Percentiles rank a stretch among this genome's conserved stretches.
These are phyloP conservation scores for Ilyonectria robusta DNA, from an alignment of 2,329 filamentous ascomycete species.

Conservation along the genomic window DNA sequence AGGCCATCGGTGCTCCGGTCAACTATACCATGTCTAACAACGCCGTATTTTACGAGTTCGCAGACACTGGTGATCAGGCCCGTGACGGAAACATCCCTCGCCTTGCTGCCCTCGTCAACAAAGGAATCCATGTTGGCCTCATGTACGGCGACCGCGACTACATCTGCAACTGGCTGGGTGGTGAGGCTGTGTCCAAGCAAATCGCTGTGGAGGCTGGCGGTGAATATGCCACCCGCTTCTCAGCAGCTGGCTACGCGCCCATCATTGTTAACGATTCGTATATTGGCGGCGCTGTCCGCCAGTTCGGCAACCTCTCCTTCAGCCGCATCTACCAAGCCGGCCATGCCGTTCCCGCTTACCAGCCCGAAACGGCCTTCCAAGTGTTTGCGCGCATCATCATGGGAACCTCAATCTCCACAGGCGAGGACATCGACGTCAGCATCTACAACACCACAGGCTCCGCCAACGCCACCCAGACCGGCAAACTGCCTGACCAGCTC, in stretches of 20 bases:
- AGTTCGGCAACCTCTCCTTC: conserved; percentile 82
- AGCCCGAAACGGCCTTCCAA: conserved; percentile 71
- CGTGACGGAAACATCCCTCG: conserved; percentile 73
- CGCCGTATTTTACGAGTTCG: conserved; percentile 63
- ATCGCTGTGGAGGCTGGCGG: conserved; percentile 65
- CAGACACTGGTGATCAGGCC: conserved; percentile 71
- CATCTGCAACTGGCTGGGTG: conserved; percentile 80
- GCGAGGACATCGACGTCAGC: conserved; percentile 65
- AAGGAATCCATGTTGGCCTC: conserved; percentile 77
- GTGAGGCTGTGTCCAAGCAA: conserved; percentile 78
- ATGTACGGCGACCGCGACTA: conserved; percentile 78
- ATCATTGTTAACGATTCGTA: conserved; percentile 78
- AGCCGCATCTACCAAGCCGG: conserved; percentile 77
- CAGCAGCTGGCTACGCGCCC: conserved; percentile 78
- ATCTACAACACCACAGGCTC: conserved; percentile 71
- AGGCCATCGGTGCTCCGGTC: conserved; percentile 73
- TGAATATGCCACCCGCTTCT: conserved; percentile 69
- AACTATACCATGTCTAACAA: conserved; percentile 69
- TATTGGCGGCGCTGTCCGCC: conserved; percentile 80
- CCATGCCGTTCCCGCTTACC: conserved; percentile 73
- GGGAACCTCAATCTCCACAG: conserved; percentile 69
- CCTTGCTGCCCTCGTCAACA: conserved; percentile 72
- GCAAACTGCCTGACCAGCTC: conserved; percentile 63
- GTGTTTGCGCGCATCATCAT: conserved; percentile 73
- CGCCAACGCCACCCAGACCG: conserved; percentile 69